These are phyloP conservation scores for Elongisporangium anandrum DNA, from an alignment of 352 stramenopile species.

Conservation along the genomic window DNA sequence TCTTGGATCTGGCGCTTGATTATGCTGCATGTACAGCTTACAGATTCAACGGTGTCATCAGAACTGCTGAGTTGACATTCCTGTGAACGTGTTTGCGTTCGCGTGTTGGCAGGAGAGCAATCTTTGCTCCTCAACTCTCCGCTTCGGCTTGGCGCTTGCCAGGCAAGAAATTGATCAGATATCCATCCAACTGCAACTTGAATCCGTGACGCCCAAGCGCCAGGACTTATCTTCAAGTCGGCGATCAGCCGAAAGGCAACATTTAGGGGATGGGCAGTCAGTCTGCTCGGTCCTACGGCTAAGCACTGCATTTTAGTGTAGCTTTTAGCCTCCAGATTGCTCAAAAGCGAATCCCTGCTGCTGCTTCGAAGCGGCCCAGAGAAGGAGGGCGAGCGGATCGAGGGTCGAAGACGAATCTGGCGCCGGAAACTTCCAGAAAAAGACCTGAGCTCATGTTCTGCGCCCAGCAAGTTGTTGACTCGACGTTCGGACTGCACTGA, in stretches of 20 bases:
- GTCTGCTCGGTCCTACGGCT: no score
- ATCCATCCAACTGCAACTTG: not conserved
- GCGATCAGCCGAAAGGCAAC: not conserved
- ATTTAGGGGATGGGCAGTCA: not conserved
- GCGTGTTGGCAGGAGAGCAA: not conserved
- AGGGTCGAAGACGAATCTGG: not conserved
- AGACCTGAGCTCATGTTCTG: not conserved
- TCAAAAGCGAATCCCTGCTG: no score
- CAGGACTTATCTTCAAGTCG: not conserved
- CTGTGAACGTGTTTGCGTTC: not conserved
- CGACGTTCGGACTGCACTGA: not conserved
- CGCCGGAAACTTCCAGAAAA: not conserved
- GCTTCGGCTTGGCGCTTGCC: no score
- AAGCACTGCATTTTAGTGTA: no score
- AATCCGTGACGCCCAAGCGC: not conserved
- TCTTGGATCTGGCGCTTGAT: not conserved
- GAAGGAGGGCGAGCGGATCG: not conserved
- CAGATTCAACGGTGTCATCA: not conserved
- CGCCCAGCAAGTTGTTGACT: not conserved
- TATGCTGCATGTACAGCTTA: not conserved
- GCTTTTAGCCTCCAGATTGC: no score
- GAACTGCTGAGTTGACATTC: no score
- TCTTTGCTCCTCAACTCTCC: no score
- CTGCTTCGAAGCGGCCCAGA: no score
- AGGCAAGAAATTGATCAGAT: not conserved